Conservation (phyloP, 306 rosid genomes). For the Rosa persica region DNA sequence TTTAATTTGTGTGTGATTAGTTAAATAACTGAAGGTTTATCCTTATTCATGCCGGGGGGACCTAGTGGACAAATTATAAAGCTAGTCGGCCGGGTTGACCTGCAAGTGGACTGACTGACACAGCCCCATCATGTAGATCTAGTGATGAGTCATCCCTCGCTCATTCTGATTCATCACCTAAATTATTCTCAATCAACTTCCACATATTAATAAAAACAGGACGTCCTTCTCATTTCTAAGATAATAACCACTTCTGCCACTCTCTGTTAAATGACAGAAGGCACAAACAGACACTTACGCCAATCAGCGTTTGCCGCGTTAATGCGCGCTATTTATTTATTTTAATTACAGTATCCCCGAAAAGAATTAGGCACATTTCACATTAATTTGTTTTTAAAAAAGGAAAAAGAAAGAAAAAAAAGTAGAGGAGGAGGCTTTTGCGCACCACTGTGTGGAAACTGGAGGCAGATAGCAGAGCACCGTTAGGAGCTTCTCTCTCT, state of each 20-base stretch:
- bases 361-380: too few species aligned
- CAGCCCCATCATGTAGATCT: not conserved
- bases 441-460: conserved; percentile 2
- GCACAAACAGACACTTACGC: too few species aligned
- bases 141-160: not conserved
- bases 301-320: too few species aligned
- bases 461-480: not conserved
- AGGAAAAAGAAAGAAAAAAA: not conserved
- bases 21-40: not conserved
- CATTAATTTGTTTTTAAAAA: too few species aligned
- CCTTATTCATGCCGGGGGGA: not conserved
- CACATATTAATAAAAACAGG: not conserved
- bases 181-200: not conserved
- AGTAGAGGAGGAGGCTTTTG: not conserved
- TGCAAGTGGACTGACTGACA: not conserved
- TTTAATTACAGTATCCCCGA: not conserved
- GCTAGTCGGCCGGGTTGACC: not conserved
- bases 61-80: not conserved
- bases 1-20: not conserved
- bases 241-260: too few species aligned
- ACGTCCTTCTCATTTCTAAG: not conserved
- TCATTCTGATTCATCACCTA: not conserved
- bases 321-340: too few species aligned
- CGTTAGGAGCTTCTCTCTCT: not conserved
- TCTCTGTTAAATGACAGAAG: too few species aligned